phyloP scores from a whole-genome alignment of 257 asterid species.

The Petunia axillaris region DNA sequence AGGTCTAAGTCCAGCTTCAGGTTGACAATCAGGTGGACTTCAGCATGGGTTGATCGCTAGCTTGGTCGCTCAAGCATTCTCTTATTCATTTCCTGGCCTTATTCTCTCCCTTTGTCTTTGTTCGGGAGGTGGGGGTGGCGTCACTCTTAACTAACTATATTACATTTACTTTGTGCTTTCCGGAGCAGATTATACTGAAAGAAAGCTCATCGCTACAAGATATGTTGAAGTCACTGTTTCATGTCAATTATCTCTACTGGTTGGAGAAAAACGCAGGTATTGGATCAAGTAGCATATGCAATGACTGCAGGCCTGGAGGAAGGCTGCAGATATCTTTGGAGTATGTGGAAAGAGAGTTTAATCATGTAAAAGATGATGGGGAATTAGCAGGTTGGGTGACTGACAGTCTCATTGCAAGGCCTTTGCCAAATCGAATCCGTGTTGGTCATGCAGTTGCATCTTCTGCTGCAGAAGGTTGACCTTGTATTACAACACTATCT shows the following conservation, averaged over 20 bases:
- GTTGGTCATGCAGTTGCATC: conserved; percentile 46
- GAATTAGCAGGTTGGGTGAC: conserved; percentile 75
- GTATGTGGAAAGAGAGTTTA: conserved; percentile 68
- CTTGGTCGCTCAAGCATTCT: not conserved
- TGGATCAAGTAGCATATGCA: conserved; percentile 44
- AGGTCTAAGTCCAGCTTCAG: too few species aligned
- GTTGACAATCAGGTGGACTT: too few species aligned
- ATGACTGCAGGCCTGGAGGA: conserved; percentile 83
- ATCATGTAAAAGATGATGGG: conserved; percentile 72
- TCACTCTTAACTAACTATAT: not conserved
- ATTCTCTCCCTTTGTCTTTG: not conserved
- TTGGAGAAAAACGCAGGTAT: conserved; percentile 89
- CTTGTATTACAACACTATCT: not conserved
- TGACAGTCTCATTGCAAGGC: conserved; percentile 88
- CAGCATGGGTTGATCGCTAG: not conserved
- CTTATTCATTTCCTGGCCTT: not conserved
- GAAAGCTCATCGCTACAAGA: conserved; percentile 79
- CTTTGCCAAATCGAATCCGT: conserved; percentile 69
- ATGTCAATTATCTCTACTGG: conserved; percentile 86
- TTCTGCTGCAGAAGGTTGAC: conserved; percentile 46
- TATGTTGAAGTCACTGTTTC: conserved; percentile 89
- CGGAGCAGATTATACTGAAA: conserved; percentile 76
- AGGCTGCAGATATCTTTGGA: conserved; percentile 82
- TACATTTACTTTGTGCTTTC: not conserved
- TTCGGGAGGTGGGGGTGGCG: not conserved